Base-by-base conservation (phyloP, 73 alveolate genomes). In the Paramecium octaurelia region DNA sequence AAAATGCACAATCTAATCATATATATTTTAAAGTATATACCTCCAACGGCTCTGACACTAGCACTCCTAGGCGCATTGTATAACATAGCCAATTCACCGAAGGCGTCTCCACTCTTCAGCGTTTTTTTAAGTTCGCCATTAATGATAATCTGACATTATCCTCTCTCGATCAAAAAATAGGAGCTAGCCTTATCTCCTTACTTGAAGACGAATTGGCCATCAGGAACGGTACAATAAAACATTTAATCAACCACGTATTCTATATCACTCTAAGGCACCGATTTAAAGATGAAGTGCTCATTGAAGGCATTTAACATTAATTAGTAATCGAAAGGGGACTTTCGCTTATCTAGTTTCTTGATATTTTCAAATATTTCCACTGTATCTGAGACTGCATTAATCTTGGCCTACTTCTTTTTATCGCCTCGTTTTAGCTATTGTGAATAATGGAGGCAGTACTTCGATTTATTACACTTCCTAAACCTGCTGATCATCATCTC, bases 1-100 rank as follows among this genome's bases (percentile, higher is more conserved):
- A 92, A 60, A 92, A 94, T 36, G 86, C 93, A 27, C 93, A 86
- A 42, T 93, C 95, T 73, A 36, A 34, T 36, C 4, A 12, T 5
- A 0, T 34, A 36, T 14, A 20, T 16, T 12, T 27, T 27, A 27
- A 73, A 54, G 29, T 40, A 40, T 40, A 73, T 73, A 73, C 87
- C 87, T 29, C 93, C 88, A 24, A 93, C 23, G 40, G 97, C 97
- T 46, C 44, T 88, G 23, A 95, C 93, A 42, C 95, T 64, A 14
- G 98, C 98, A 9, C 96, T 93, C n/a, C 98, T 58, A 34, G 98
- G 97, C 18, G 96, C 95, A 77, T 96, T 96, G 92, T 96, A 96
- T 36, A 96, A 77, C 76, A 96, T 86, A 2, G 99, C 99, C 29
- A 96, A 90, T 83, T 96, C 99, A 11, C 99, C 99, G 36, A 96